Evolutionary conservation across 2,329 filamentous ascomycete genomes (phyloP).

Genomic region (Nigrospora oryzae): DNA sequence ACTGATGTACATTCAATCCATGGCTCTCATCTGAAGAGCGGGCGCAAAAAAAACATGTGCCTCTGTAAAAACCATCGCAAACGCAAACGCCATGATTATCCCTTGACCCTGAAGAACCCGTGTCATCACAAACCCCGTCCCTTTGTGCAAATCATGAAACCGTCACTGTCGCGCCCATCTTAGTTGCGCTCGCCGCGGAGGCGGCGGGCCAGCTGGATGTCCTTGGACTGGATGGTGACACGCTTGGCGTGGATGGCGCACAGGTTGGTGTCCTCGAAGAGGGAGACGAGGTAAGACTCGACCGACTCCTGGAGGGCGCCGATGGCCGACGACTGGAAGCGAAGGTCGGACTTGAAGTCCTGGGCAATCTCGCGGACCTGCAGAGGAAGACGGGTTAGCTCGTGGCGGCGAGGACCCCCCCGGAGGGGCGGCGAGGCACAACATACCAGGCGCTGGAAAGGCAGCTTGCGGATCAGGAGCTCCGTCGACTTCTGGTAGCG

Average conservation of each 20-base stretch:
- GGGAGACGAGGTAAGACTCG: conserved; percentile 95
- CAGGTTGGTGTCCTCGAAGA: conserved; percentile 97
- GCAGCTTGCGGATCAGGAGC: conserved; percentile 92
- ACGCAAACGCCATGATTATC: conserved; percentile 31
- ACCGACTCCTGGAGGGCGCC: conserved; percentile 96
- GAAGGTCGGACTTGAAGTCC: conserved; percentile 90
- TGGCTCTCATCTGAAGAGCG: conserved; percentile 1
- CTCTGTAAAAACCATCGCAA: conserved; percentile 23
- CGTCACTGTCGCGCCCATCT: conserved; percentile 23
- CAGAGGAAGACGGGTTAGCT: background rate
- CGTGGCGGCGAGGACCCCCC: background rate
- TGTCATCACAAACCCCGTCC: conserved; percentile 27
- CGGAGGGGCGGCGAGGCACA: background rate
- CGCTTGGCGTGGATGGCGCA: conserved; percentile 99
- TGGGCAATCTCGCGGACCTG: conserved; percentile 88
- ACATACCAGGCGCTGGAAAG: conserved; percentile 86
- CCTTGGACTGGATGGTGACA: conserved; percentile 96
- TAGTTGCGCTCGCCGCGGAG: conserved; percentile 91
- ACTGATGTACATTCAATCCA: conserved; percentile 33
- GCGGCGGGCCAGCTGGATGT: conserved; percentile 92
- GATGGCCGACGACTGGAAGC: conserved; percentile 98
- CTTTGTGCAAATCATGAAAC: conserved; percentile 30
- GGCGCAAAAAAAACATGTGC: background rate
- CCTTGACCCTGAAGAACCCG: conserved; percentile 28
- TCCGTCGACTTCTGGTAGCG: conserved; percentile 97